Conservation (phyloP, 176 grass and related monocot species). For the Oryza punctata region DNA sequence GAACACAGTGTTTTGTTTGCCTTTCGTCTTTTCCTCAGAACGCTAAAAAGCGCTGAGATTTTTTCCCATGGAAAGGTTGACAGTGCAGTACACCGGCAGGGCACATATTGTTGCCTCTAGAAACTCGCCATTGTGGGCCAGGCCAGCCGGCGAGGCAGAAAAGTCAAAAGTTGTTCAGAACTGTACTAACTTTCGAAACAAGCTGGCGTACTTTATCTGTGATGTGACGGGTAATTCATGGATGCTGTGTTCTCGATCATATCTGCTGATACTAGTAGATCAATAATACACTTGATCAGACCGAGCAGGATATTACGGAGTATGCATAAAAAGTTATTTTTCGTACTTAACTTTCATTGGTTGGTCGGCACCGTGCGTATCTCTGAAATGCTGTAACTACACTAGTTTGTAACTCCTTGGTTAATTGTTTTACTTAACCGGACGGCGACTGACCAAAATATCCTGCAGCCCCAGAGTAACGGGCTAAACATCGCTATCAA, state of each 20-base stretch:
- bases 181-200: slow-evolving; percentile 5
- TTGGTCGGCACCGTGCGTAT: slow-evolving; percentile 32
- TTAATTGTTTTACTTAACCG: slow-evolving; percentile 14
- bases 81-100: not conserved
- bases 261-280: slow-evolving; percentile 13
- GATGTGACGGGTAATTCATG: slow-evolving; percentile 33
- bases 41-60: not conserved
- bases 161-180: slow-evolving; percentile 51
- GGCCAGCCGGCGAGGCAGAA: slow-evolving; percentile 4
- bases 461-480: not conserved
- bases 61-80: slow-evolving; percentile 22
- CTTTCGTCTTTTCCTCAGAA: not conserved
- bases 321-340: not conserved
- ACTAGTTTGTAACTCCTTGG: not conserved
- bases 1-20: not conserved
- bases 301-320: not conserved
- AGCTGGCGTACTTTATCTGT: slow-evolving; percentile 14
- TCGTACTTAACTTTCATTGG: slow-evolving; percentile 21
- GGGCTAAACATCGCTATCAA: slow-evolving; percentile 9
- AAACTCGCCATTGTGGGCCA: slow-evolving; percentile 7
- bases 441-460: not conserved
- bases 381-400: not conserved
- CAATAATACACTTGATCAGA: slow-evolving; percentile 31
- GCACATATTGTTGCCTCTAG: not conserved
- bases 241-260: slow-evolving; percentile 27